Base-by-base conservation (phyloP, 83 land plant species). In the Thuja plicata region DNA sequence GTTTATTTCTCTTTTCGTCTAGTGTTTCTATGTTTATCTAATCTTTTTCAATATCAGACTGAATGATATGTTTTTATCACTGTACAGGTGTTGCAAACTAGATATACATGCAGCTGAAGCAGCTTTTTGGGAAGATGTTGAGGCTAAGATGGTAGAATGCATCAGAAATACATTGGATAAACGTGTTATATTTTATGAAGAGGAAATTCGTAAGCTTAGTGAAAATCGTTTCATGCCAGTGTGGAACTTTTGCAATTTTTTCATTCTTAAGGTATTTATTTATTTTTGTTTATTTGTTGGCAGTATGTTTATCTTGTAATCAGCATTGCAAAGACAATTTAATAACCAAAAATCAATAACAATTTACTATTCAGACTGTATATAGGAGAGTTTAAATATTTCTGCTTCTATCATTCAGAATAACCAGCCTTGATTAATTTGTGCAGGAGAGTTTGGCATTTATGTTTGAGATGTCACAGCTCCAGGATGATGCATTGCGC, bases 371-470 rank as follows among this genome's bases (percentile, higher is more conserved):
- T 46, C 32, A 30, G 2, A 32, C 9, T 45, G 32, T 48, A 19
- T 30, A 12, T 84, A 84, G 52, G 60, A 84, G 7, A 84, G 19
- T 50, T 48, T 50, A 45, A 46, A 37, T 24, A 66, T 50, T 13
- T 46, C 70, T 54, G n/a, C 81, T 76, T 21, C 38, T 54, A 32
- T 30, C n/a, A 21, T 76, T 13, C 17, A 38, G 43, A 50, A 4
- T 84, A 84, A 84, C 24, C 17, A 84, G 6, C 38, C 86, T 84
- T 54, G 34, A 52, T 19, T 84, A n/a, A 32, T 84, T 54, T 40
- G 34, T 91, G 86, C 94, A 98, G 99, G 99, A 98, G 92, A 96
- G 99, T 91, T 91, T 98, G 94, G 99, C 99, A 83, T 96, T 94
- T 86, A 96, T 98, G 97, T 98, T 98, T 93, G 97, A 98, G 94